Evolutionary conservation across 2,329 filamentous ascomycete genomes (phyloP).

Genomic region (Diatrype stigma): DNA sequence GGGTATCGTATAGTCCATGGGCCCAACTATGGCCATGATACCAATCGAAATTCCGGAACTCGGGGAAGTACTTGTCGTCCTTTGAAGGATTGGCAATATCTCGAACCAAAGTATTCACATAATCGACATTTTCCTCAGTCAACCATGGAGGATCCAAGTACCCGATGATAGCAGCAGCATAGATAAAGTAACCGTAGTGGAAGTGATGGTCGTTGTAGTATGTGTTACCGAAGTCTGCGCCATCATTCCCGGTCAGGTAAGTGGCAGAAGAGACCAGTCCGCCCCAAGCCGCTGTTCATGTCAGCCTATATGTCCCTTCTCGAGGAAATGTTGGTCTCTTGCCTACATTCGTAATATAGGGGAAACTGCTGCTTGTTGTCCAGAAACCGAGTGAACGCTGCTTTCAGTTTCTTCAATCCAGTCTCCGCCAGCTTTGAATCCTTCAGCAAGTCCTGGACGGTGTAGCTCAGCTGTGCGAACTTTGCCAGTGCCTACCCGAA

Average conservation of each 20-base stretch:
- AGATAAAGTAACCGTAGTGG: slow-evolving; percentile 86
- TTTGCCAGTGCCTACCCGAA: slow-evolving; percentile 61
- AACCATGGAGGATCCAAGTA: slow-evolving; percentile 75
- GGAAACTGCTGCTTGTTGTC: slow-evolving; percentile 65
- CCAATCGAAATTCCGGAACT: slow-evolving; percentile 85
- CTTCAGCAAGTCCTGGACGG: slow-evolving; percentile 58
- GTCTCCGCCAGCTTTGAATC: slow-evolving; percentile 53
- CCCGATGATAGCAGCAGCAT: slow-evolving; percentile 78
- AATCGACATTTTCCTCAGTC: slow-evolving; percentile 62
- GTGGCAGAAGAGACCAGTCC: slow-evolving; percentile 74
- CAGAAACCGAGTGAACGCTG: slow-evolving; percentile 61
- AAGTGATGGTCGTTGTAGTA: slow-evolving; percentile 76
- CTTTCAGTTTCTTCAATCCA: slow-evolving; percentile 60
- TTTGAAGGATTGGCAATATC: slow-evolving; percentile 74
- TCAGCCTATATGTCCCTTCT: slow-evolving; percentile 8
- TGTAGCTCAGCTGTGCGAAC: slow-evolving; percentile 66
- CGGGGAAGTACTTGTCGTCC: slow-evolving; percentile 72
- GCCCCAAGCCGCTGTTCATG: slow-evolving; percentile 60
- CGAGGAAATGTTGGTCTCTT: neutral
- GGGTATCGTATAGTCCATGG: slow-evolving; percentile 66
- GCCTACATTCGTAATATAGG: slow-evolving; percentile 59
- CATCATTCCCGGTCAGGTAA: slow-evolving; percentile 64
- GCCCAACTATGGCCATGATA: slow-evolving; percentile 95
- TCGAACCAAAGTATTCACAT: slow-evolving; percentile 78
- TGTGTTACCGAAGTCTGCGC: slow-evolving; percentile 84